These are phyloP conservation scores for Pichia sp. DNA, from an alignment of 1,139 yeast species.

Conservation along the genomic window DNA sequence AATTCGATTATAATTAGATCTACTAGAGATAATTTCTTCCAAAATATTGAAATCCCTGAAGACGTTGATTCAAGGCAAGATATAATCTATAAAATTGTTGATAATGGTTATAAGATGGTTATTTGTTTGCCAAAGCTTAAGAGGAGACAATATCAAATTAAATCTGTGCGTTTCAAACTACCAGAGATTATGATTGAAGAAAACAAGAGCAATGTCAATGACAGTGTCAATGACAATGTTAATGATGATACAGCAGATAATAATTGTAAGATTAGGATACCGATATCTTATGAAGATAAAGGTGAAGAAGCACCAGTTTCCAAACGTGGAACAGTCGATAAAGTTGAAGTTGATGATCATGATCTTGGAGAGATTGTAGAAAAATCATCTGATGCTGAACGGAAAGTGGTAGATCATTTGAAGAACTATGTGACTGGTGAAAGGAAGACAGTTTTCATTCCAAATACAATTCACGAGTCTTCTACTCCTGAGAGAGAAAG, in stretches of 20 bases:
- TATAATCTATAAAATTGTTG: conserved; percentile 8
- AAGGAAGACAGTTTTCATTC: conserved; percentile 21
- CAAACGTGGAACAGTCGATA: background rate
- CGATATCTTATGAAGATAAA: background rate
- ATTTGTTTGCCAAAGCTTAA: conserved; percentile 15
- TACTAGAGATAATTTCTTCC: conserved; percentile 14
- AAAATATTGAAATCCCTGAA: conserved; percentile 13
- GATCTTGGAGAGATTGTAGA: background rate
- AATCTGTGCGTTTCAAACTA: background rate
- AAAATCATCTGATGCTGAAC: background rate
- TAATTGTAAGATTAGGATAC: background rate
- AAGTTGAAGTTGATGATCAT: background rate
- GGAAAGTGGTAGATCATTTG: conserved; percentile 1
- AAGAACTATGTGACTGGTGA: conserved; percentile 22
- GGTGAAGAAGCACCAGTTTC: background rate
- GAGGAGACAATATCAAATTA: conserved; percentile 1
- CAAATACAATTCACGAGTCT: conserved; percentile 7
- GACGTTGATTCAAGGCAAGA: conserved; percentile 11
- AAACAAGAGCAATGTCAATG: background rate
- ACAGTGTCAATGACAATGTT: background rate
- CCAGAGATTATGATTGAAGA: conserved; percentile 2
- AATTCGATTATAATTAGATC: conserved; percentile 14
- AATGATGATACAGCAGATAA: background rate
- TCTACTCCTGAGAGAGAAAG: conserved; percentile 2
- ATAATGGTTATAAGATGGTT: conserved; percentile 14